Base-by-base conservation (phyloP, 2,329 filamentous ascomycete species). In the Sclerotinia sclerotiorum region DNA sequence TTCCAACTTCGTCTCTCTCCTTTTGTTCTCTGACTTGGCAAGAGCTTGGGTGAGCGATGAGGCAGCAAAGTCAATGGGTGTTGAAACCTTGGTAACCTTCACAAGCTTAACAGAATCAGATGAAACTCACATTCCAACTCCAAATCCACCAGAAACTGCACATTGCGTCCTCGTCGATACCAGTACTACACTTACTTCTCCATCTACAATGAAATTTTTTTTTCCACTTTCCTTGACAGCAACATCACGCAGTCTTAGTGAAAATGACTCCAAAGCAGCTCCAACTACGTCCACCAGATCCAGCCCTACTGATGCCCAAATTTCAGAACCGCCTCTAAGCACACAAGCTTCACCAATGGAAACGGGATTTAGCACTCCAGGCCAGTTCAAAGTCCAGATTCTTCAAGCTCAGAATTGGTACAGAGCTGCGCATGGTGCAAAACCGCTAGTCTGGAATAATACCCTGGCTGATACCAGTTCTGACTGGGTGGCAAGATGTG, bases 371-470 rank as follows among this genome's bases (percentile, higher is more conserved):
- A 46, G 42, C 42, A 46, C 46, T 11, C 21, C 60, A n/a, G 27
- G 10, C 0, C 61, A 64, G 3, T 64, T 64, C 48, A 42, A 35
- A 24, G 4, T 32, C 1, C 61, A 64, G 8, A 64, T 64, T 10
- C 29, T 64, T 6, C 32, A 27, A 17, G 46, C 46, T 13, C 61
- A 64, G 1, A 52, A 64, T n/a, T 64, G 61, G 48, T 64, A 64
- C 19, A 24, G 61, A 51, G 49, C 46, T 51, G 27, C 46, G 5
- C 61, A 64, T 51, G 61, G 32, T 19, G 61, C 61, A 8, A 3
- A 24, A 0, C n/a, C 32, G 39, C n/a, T 64, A 13, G 1, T 15
- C 6, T 64, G 61, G 61, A 64, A 64, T 42, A n/a, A 64, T 39
- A 48, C n/a, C 27, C 2, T 64, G 6, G 61, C 61, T 35, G 19